Conservation (phyloP, 1,139 yeast genomes). For the Geotrichum reessii region DNA sequence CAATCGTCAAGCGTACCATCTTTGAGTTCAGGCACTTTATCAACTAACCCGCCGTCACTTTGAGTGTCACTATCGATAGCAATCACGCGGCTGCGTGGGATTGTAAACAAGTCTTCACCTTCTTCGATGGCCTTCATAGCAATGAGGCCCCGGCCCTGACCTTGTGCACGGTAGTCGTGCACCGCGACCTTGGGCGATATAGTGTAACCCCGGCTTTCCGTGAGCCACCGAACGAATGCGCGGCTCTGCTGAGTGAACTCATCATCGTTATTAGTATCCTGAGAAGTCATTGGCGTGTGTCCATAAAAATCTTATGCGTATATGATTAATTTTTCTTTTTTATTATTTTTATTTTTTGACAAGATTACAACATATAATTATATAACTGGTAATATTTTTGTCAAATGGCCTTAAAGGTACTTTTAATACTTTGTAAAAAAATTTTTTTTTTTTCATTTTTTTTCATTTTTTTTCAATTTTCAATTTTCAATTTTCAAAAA, state of each 20-base stretch:
- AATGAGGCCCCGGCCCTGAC: slow-evolving; percentile 75
- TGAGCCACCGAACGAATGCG: slow-evolving; percentile 52
- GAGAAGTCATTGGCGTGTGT: background rate
- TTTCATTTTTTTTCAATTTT: too few relatives aligned
- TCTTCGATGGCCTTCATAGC: slow-evolving; percentile 59
- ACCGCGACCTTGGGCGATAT: slow-evolving; percentile 55
- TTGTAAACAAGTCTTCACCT: slow-evolving; percentile 56
- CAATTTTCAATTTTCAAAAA: too few relatives aligned
- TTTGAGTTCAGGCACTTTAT: slow-evolving; percentile 40
- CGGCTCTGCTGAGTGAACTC: slow-evolving; percentile 38
- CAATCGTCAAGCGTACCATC: slow-evolving; percentile 48
- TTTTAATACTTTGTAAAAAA: too few relatives aligned
- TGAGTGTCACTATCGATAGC: slow-evolving; percentile 49
- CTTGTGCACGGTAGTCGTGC: slow-evolving; percentile 50
- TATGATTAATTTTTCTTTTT: background rate
- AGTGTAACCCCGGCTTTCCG: slow-evolving; percentile 37
- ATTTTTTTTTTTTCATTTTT: too few relatives aligned
- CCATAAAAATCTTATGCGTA: background rate
- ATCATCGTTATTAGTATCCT: slow-evolving; percentile 15
- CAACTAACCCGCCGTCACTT: slow-evolving; percentile 30
- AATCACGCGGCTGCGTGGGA: slow-evolving; percentile 56
- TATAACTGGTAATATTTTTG: too few relatives aligned
- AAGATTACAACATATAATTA: too few relatives aligned
- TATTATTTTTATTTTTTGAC: too few relatives aligned
- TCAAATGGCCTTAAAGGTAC: too few relatives aligned